Base-by-base conservation (phyloP, 352 stramenopile species). In the Phytophthora syringae region DNA sequence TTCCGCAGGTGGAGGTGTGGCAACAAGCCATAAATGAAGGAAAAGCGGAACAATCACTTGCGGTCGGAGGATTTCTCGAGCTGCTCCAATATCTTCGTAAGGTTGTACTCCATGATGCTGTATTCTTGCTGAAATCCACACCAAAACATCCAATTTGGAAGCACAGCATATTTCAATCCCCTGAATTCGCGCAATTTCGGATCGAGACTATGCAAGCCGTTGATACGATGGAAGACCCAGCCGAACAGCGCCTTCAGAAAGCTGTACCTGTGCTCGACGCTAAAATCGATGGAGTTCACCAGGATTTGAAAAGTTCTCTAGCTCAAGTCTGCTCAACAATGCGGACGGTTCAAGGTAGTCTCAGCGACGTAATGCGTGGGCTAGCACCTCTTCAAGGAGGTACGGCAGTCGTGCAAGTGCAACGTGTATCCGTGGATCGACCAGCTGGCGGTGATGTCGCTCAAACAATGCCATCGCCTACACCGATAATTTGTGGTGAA, bases 231-330 rank as follows among this genome's bases (percentile, higher is more conserved):
- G 48, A 42, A n/a, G 28, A 42, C 27, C 24, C 45, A 11, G 18
- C 45, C 12, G 45, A 52, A 22, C 45, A 52, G 12, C 45, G 45
- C 5, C 16, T 52, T 12, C 24, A 40, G 45, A 52, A 52, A 22
- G 45, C 24, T 5, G 3, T 52, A 12, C 45, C 45, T 9, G 12
- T 52, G 0, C 6, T 52, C 10, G 20, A 52, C 4, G 45, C 24
- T 9, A 52, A 52, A 52, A 16, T 52, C 20, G 45, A 52, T 39
- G 45, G 45, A 11, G 24, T 52, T 12, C 45, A 52, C 25, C 24
- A 52, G 21, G 45, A 52, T 39, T 16, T 52, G 11, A 52, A 52
- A 52, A 4, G 2, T 22, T 37, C 45, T 15, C 1, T 52, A 13
- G 24, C 18, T 21, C 22, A 52, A 52, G 11, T 39, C 1, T 13